A percentile compares a stretch with the other conserved stretches of the same genome.
Conservation (phyloP, 2,329 filamentous ascomycete genomes). For the Talaromyces sp. region DNA sequence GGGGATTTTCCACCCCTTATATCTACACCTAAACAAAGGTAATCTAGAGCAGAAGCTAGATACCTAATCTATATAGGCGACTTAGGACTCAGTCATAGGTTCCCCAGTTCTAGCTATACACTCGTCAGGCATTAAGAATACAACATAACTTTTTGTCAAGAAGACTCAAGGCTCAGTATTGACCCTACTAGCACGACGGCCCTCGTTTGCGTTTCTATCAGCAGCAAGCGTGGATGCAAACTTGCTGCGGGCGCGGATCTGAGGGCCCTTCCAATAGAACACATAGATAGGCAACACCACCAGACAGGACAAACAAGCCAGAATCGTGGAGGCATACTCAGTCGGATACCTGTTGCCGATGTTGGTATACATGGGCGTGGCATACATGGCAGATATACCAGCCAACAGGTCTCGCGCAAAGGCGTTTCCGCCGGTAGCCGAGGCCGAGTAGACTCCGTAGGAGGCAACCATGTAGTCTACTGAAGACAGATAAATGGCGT, state of each 20-base stretch:
- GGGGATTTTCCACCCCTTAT: neutral
- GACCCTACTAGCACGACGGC: conserved; percentile 12
- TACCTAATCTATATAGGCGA: no score
- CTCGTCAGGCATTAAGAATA: no score
- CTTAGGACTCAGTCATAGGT: neutral
- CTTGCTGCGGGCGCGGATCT: conserved; percentile 45
- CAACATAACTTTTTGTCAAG: no score
- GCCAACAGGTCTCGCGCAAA: conserved; percentile 69
- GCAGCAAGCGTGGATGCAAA: conserved; percentile 42
- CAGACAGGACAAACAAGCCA: conserved; percentile 45
- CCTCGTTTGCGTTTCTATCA: conserved; percentile 14
- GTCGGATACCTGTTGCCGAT: conserved; percentile 40
- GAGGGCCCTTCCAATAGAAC: conserved; percentile 52
- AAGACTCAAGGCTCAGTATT: no score
- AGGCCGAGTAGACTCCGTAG: conserved; percentile 67
- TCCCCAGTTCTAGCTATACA: neutral
- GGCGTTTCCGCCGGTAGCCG: conserved; percentile 69
- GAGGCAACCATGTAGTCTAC: conserved; percentile 74
- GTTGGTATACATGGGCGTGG: conserved; percentile 57
- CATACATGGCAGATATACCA: conserved; percentile 63
- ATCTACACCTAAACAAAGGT: neutral
- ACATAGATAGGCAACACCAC: conserved; percentile 50
- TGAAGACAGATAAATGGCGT: conserved; percentile 68
- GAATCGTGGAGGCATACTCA: conserved; percentile 49
- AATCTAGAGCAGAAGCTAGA: neutral